Conservation (phyloP, 2,329 filamentous ascomycete genomes). For the Thielaviopsis ethacetica region DNA sequence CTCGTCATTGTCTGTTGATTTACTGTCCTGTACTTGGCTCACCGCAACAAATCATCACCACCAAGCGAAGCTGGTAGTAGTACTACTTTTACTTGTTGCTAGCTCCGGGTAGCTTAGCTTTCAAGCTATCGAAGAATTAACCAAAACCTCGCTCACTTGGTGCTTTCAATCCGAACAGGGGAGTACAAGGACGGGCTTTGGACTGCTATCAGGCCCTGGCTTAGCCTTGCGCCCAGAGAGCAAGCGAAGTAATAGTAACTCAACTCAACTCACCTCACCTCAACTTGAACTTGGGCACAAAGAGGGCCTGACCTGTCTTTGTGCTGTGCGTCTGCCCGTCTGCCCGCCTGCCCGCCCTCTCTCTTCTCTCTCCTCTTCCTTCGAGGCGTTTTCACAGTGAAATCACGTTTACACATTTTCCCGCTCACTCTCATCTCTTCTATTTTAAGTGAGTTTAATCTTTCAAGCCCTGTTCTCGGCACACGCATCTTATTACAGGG, state of each 20-base stretch:
- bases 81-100: no score
- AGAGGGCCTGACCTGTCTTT: neutral
- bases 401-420: neutral
- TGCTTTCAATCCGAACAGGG: neutral
- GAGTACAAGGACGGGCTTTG: no score
- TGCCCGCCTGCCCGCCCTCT: no score
- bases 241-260: no score
- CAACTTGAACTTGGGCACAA: neutral
- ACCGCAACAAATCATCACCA: neutral
- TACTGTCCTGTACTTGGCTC: no score
- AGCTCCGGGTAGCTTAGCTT: neutral
- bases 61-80: neutral
- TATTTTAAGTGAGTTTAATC: neutral
- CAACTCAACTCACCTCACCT: neutral
- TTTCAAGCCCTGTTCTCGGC: neutral
- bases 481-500: neutral
- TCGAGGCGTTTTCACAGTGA: neutral
- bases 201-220: neutral
- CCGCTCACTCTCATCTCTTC: neutral
- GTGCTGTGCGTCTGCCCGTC: no score
- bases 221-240: neutral
- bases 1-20: neutral
- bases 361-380: neutral
- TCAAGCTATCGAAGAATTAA: neutral
- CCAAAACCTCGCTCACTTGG: neutral